Conservation (phyloP, 768 basidiomycete species). For the Amylocystis lapponica region DNA sequence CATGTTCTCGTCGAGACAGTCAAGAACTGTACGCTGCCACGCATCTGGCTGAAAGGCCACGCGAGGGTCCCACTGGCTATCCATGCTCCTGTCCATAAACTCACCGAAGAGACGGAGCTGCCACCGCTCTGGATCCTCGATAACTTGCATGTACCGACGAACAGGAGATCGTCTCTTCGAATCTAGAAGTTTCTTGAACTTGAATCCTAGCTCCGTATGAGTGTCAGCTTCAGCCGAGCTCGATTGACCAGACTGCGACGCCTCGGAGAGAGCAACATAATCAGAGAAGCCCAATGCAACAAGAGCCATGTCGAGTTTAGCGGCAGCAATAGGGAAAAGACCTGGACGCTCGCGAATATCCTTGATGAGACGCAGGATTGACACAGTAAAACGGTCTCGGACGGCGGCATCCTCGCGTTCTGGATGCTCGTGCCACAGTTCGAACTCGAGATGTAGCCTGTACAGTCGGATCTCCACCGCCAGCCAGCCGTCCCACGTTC, state of each 20-base stretch:
- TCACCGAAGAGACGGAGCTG: slow-evolving; percentile 67
- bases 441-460: slow-evolving; percentile 45
- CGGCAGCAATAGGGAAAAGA: slow-evolving; percentile 30
- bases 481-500: slow-evolving; percentile 37
- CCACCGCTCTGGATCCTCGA: slow-evolving; percentile 55
- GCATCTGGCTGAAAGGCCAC: slow-evolving; percentile 64
- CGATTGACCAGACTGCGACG: slow-evolving; percentile 11
- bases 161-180: slow-evolving; percentile 35
- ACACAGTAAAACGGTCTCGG: slow-evolving; percentile 41
- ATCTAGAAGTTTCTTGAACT: slow-evolving; percentile 50
- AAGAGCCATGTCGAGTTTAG: slow-evolving; percentile 36
- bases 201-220: slow-evolving; percentile 37
- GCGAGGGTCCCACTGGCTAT: slow-evolving; percentile 48
- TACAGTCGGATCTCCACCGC: slow-evolving; percentile 47
- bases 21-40: slow-evolving; percentile 65
- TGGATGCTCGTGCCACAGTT: slow-evolving; percentile 45
- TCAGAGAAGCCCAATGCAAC: slow-evolving; percentile 42
- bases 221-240: slow-evolving; percentile 6
- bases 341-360: slow-evolving; percentile 33
- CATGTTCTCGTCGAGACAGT: slow-evolving; percentile 50
- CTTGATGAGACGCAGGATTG: slow-evolving; percentile 44
- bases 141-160: slow-evolving; percentile 49
- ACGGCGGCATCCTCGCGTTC: slow-evolving; percentile 28
- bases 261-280: slow-evolving; percentile 22
- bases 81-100: slow-evolving; percentile 70